Base-by-base conservation (phyloP, 2,329 filamentous ascomycete species). In the Teratosphaeria gauchensis region DNA sequence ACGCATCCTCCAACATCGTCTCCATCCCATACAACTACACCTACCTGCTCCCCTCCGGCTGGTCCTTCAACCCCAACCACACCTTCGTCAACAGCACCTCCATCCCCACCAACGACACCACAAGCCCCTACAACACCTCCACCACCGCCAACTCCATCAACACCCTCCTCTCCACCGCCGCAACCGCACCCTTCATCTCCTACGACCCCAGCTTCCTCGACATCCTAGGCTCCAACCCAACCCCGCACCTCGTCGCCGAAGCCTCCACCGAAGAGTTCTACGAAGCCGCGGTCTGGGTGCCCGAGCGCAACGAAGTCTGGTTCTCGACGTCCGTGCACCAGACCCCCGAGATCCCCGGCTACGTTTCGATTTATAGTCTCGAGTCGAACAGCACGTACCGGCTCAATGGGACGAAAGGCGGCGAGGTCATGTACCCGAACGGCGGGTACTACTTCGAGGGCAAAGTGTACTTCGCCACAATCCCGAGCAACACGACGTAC, bases 401-500 rank as follows among this genome's bases (percentile, higher is more conserved):
- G 1, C 14, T 54, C 11, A 53, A 58, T 8, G 46, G 42, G 16
- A 58, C 33, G 11, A 21, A 19, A 30, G 11, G 21, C 19, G 35
- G 35, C 14, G 31, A 32, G 14, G 32, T 58, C 21, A 54, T 57
- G 30, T 56, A 58, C 24, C 55, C 61, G 1, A 61, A 61, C 35
- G 61, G 62, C 7, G 61, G 56, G 12, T 63, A 59, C 56, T 63
- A 64, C 51, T 63, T 59, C 53, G 38, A 64, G 19, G 58, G 61
- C 46, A 57, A 53, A 19, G 57, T 64, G 28, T 64, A 61, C 33
- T 35, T 63, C 42, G 51, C 61, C 19, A 59, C 54, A 1, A 28
- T 30, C 42, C 21, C 54, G 7, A 53, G 51, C 32, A 58, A 60
- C 19, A 31, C n/a, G 21, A 58, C 55, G 32, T 60, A 60, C 46